Evolutionary conservation across 306 rosid genomes (phyloP), one percentile per base, ranked within the genome.

Genomic region (Sindora glabra): DNA sequence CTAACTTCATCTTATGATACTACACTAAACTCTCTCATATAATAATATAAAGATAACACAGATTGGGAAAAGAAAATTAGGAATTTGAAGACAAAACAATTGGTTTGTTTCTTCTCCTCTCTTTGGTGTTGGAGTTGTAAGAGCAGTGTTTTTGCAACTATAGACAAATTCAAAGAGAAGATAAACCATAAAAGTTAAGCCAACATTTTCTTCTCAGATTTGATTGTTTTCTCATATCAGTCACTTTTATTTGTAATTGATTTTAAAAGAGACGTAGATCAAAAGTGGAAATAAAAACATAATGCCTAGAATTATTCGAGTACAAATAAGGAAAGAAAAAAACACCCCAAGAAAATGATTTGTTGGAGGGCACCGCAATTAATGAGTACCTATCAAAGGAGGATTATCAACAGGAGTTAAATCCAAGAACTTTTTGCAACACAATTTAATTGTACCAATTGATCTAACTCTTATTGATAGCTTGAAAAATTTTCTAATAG

Each of bases 261-360:
- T n/a, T n/a, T n/a, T n/a, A n/a, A n/a, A n/a, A n/a, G n/a, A n/a
- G n/a, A n/a, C n/a, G n/a, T n/a, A n/a, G n/a, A n/a, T n/a, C n/a
- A n/a, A n/a, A n/a, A n/a, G n/a, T n/a, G n/a, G n/a, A n/a, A n/a
- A n/a, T n/a, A n/a, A n/a, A n/a, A n/a, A n/a, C n/a, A n/a, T n/a
- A n/a, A n/a, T n/a, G n/a, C n/a, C n/a, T n/a, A n/a, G n/a, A n/a
- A n/a, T n/a, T n/a, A n/a, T n/a, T n/a, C n/a, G 73, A 72, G 69
- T 68, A 76, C 84, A n/a, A 11, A 64, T 77, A 70, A 64, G 79
- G 23, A 68, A 47, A 39, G 9, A 30, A 68, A 73, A 74, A 82
- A 18, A 59, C 81, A 38, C 48, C 73, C 39, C 59, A 75, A 36
- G 81, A n/a, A n/a, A n/a, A n/a, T n/a, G n/a, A n/a, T n/a, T n/a